Evolutionary conservation across 805 yeast genomes (phyloP), one percentile per base, ranked within the genome.

Genomic region (Candida montana): DNA sequence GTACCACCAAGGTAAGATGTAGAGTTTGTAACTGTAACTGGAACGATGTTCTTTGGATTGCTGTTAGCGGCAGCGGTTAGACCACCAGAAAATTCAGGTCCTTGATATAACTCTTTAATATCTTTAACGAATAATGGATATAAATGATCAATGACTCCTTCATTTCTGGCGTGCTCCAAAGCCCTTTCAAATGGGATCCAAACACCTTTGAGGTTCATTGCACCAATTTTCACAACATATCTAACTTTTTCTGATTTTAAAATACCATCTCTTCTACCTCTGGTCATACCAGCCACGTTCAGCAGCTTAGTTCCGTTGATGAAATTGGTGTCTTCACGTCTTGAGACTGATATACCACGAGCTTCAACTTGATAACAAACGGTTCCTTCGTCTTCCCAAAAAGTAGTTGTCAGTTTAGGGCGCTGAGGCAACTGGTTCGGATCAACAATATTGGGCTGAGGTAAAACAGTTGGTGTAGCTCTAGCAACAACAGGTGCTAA

Each of bases 131-230:
- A 77, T 37, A 77, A 61, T 3, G 82, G 82, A 51, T 77, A 77
- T 37, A 77, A 58, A 31, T 71, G 58, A 50, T 77, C 81, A 18
- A 75, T 79, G 38, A 77, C 79, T 29, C 78, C 78, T 58, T 80
- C 86, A 41, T 81, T 66, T 59, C 79, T 81, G 12, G 85, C 85
- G 74, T 80, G 72, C 30, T 81, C 77, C 29, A 80, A 61, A 3
- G 86, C 87, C 41, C 86, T 65, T 54, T 80, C 86, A 58, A 80
- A 80, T 6, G 87, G 87, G 39, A 80, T 79, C 87, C 87, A 80
- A 30, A 80, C 87, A 35, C 87, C 87, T 57, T 80, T 80, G 48
- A 80, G 64, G 58, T 80, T 83, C 85, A 80, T 80, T 13, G 81
- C 75, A n/a, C 87, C 87, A 54, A 80, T 79, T 58, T 80, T 80